phyloP scores from a whole-genome alignment of 495 filamentous ascomycete genomes.

The Penicillium cinerascens region DNA sequence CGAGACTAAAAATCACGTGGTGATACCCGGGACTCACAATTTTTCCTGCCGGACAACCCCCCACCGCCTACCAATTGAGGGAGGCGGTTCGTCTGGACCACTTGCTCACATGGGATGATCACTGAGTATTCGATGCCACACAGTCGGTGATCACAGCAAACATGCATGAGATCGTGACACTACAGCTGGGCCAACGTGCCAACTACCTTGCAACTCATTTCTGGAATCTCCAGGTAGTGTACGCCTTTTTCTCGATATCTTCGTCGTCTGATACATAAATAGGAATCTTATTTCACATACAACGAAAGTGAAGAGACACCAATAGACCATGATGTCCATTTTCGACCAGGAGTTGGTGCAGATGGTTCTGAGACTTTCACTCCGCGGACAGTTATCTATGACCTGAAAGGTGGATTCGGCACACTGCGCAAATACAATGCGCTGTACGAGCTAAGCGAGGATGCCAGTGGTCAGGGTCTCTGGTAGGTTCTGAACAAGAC shows the following conservation, averaged over 20 bases:
- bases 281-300: conserved; percentile 98
- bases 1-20: conserved; percentile 19
- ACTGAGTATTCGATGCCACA: not conserved
- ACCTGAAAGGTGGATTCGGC: conserved; percentile 90
- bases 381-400: conserved; percentile 88
- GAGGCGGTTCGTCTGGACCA: not conserved
- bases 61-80: not conserved
- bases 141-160: not conserved
- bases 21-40: not conserved
- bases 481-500: conserved; percentile 48
- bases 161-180: conserved; percentile 95
- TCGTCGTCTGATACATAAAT: conserved; percentile 18
- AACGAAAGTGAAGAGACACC: conserved; percentile 60
- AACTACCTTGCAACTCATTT: conserved; percentile 98
- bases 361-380: conserved; percentile 87
- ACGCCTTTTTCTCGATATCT: not conserved
- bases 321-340: conserved; percentile 90
- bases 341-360: conserved; percentile 75
- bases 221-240: conserved; percentile 84
- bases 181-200: conserved; percentile 87
- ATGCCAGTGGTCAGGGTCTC: conserved; percentile 44
- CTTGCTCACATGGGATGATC: not conserved
- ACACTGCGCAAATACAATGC: conserved; percentile 83
- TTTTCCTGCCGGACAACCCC: not conserved
- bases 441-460: conserved; percentile 69